Percentiles rank a stretch among this genome's conserved stretches.
Conservation (phyloP, 495 filamentous ascomycete species). For the Hapsidospora chrysogenum region DNA sequence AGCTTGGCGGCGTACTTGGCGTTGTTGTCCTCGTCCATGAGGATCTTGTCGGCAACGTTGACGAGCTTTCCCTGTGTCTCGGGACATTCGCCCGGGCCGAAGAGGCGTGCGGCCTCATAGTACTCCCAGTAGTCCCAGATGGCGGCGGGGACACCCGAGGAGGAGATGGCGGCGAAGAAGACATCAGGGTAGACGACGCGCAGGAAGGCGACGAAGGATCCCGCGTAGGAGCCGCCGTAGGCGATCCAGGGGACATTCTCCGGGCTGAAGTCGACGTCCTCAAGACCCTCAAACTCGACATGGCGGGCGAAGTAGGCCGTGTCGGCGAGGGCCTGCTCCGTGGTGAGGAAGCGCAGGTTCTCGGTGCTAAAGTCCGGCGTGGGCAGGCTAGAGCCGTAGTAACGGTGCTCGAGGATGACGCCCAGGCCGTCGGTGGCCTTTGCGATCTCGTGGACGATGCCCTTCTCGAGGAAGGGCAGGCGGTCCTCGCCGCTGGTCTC, state of each 20-base stretch:
- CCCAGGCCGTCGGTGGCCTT: constrained; percentile 49
- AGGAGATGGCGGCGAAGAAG: constrained; percentile 53
- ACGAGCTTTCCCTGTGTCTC: constrained; percentile 35
- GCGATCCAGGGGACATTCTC: constrained; percentile 43
- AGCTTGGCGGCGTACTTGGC: constrained; percentile 27
- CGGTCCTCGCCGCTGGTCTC: constrained; percentile 41
- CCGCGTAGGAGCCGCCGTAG: constrained; percentile 63
- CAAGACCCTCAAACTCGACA: constrained; percentile 47
- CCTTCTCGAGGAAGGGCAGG: constrained; percentile 50
- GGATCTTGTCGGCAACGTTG: constrained; percentile 48
- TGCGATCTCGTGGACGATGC: constrained; percentile 45
- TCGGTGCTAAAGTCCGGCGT: constrained; percentile 39
- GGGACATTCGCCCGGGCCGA: constrained; percentile 34
- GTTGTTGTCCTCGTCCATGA: constrained; percentile 32
- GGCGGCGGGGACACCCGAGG: constrained; percentile 52
- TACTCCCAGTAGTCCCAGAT: constrained; percentile 61
- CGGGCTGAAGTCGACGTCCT: constrained; percentile 40
- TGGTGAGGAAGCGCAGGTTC: constrained; percentile 57
- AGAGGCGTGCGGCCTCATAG: constrained; percentile 45
- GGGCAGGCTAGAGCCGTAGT: constrained; percentile 51
- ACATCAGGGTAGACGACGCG: constrained; percentile 50
- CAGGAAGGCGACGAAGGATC: constrained; percentile 53
- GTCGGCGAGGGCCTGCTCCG: constrained; percentile 59
- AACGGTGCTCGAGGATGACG: constrained; percentile 61
- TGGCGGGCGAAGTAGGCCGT: constrained; percentile 54